phyloP scores from a whole-genome alignment of 805 yeast species.

The Hanseniaspora valbyensis region DNA sequence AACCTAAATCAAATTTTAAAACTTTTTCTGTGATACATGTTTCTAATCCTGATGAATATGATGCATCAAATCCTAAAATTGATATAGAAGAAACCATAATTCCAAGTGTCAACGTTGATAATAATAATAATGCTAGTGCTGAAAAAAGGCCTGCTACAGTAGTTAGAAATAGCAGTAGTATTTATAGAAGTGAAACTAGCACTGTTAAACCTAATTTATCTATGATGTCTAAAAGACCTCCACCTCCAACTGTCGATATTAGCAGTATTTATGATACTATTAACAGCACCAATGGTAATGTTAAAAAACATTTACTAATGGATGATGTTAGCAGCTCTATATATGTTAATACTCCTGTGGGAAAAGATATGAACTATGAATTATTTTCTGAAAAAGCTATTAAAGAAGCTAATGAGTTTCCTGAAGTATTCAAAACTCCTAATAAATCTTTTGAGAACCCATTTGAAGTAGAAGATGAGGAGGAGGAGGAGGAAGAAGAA shows the following conservation, averaged over 20 bases:
- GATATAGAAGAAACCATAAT: neutral
- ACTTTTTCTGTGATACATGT: conserved; percentile 14
- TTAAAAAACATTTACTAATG: neutral
- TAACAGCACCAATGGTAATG: neutral
- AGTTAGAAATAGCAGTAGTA: neutral
- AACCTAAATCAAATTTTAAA: conserved; percentile 6
- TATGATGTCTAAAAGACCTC: conserved; percentile 19
- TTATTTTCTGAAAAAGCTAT: neutral
- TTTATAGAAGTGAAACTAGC: neutral
- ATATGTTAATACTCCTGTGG: neutral
- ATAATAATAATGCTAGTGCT: too few species aligned
- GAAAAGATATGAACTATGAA: neutral
- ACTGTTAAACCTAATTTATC: conserved; percentile 1
- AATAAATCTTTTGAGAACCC: too few species aligned
- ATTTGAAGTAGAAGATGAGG: neutral
- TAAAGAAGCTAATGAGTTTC: neutral
- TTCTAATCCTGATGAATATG: neutral
- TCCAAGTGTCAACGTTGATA: neutral
- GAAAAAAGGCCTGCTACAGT: neutral
- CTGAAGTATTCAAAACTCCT: too few species aligned
- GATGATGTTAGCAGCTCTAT: neutral
- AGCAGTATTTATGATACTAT: conserved; percentile 14
- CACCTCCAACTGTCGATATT: conserved; percentile 23
- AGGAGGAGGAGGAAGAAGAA: neutral
- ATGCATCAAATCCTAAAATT: too few species aligned